These are phyloP conservation scores for Pelargonium cotyledonis DNA, from an alignment of 441 rosid genomes.

Conservation along the genomic window DNA sequence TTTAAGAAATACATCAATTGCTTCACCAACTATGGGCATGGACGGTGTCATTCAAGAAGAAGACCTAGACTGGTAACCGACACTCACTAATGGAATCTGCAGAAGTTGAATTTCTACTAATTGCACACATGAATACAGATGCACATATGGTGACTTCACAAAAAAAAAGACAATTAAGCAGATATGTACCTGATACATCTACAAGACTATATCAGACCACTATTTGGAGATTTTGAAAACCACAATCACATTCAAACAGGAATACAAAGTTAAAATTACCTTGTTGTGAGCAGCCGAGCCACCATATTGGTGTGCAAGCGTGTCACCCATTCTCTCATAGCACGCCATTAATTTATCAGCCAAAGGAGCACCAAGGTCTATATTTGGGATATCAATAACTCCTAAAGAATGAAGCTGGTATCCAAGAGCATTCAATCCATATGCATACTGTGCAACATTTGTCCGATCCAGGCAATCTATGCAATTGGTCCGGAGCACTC, in stretches of 20 bases:
- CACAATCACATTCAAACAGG: background rate
- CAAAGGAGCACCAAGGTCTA: conserved; percentile 76
- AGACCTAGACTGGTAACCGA: no score
- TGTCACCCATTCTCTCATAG: conserved; percentile 98
- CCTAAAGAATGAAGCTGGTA: conserved; percentile 83
- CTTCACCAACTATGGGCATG: background rate
- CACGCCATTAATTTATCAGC: conserved; percentile 83
- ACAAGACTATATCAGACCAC: no score
- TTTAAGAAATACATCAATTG: background rate
- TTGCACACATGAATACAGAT: no score
- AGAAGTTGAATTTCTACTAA: no score
- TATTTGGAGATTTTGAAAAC: background rate
- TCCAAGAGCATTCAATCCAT: conserved; percentile 94
- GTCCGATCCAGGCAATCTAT: conserved; percentile 98
- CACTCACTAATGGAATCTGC: no score
- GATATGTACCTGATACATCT: no score
- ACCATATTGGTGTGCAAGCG: conserved; percentile 95
- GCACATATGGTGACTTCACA: no score
- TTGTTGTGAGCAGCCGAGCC: conserved; percentile 99
- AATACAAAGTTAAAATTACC: conserved; percentile 35
- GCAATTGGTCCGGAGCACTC: conserved; percentile 96
- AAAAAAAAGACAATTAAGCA: no score
- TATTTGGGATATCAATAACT: conserved; percentile 47
- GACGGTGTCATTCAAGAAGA: no score
- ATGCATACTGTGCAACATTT: conserved; percentile 98